These are phyloP conservation scores for Mycocentrospora acerina DNA, from an alignment of 2,329 filamentous ascomycete species.

Conservation along the genomic window DNA sequence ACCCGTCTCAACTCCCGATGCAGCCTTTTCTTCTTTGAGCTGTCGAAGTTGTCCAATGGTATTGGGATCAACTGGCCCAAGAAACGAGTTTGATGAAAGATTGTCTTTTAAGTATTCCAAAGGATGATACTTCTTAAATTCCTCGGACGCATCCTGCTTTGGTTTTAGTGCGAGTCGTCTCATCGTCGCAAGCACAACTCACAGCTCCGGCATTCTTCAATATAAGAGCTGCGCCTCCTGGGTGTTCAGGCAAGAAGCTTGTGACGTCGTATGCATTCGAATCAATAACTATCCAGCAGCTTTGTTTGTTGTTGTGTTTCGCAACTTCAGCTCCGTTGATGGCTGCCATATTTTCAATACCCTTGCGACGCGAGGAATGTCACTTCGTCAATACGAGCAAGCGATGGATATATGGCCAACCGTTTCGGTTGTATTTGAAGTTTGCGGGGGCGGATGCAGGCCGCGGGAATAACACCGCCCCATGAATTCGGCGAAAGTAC, in stretches of 20 bases:
- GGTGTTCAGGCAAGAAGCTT: constrained; percentile 62
- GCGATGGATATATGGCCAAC: constrained; percentile 15
- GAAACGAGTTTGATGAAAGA: constrained; percentile 25
- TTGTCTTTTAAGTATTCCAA: constrained; percentile 32
- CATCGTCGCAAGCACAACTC: constrained; percentile 12
- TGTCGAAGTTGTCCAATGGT: constrained; percentile 30
- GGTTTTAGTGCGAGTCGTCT: constrained; percentile 5
- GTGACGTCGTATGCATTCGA: constrained; percentile 68
- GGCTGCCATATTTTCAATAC: constrained; percentile 15
- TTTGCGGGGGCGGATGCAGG: constrained; percentile 1
- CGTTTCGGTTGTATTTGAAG: constrained; percentile 24
- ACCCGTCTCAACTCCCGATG: constrained; percentile 17
- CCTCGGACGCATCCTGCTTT: constrained; percentile 34
- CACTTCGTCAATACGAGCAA: not conserved
- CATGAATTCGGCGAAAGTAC: no score
- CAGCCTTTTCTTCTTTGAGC: constrained; percentile 22
- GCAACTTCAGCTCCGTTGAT: constrained; percentile 38
- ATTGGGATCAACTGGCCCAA: constrained; percentile 35
- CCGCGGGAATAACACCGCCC: constrained; percentile 17
- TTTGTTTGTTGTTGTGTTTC: constrained; percentile 35
- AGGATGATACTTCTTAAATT: constrained; percentile 40
- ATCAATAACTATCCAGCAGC: constrained; percentile 68
- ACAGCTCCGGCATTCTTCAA: constrained; percentile 48
- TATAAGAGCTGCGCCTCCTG: constrained; percentile 56
- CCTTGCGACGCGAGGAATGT: constrained; percentile 1